Base-by-base conservation (phyloP, 768 basidiomycete genomes). In the Boletus fagicola region DNA sequence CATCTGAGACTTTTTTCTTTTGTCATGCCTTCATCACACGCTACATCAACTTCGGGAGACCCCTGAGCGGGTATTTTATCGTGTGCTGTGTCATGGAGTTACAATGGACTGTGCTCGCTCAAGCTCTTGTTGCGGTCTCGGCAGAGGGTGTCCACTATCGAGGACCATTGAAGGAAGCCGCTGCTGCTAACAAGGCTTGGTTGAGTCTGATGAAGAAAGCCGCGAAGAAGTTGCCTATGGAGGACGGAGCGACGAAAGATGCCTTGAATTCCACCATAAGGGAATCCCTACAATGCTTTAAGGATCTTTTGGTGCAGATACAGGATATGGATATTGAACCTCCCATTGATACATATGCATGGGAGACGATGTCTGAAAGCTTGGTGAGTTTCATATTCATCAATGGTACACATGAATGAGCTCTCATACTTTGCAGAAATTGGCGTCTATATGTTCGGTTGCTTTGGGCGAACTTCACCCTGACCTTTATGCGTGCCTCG, bases 321-420 rank as follows among this genome's bases (percentile, higher is more conserved):
- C 84, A 91, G 66, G 89, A 88, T 59, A 85, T 94, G 84, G 90
- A 92, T 15, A 75, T 77, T 4, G 88, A 91, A 57, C 92, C 90
- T 13, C 80, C 87, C 0, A 65, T 87, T 35, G 92, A 94, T 68
- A 90, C 88, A n/a, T 94, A 93, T 72, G 85, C 90, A 51, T 94
- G 88, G 87, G 92, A 94, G 68, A 94, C 92, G 0, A 87, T 94
- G 86, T 90, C 92, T 11, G 92, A 94, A 68, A 89, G 88, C 62
- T 71, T 94, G 79, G 92, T 92, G 63, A 48, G 83, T 72, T 40
- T 44, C 22, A 49, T 26, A 54, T 52, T 12, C 24, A 24, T 20
- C 5, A 22, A 46, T 33, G 13, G n/a, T 39, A 16, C 35, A n/a
- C 45, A 40, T 53, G 38, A 7, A 47, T 49, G 24, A 20, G 30